Conservation (phyloP, 1,284 basidiomycete species). For the Termitomyces sp. region DNA sequence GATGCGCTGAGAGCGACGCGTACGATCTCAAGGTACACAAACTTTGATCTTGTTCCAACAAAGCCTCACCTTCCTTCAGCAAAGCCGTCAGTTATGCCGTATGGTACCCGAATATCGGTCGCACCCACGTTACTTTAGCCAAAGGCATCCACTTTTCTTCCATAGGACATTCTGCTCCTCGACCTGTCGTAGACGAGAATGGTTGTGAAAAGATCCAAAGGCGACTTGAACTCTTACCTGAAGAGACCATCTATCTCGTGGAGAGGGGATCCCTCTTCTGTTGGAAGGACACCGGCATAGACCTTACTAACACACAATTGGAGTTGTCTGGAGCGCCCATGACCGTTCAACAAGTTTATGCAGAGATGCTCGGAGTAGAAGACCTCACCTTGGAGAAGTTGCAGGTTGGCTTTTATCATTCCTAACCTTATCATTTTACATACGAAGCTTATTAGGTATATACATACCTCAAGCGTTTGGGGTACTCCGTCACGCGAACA, state of each 20-base stretch:
- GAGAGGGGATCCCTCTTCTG: slow-evolving; percentile 87
- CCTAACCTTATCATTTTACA: not conserved
- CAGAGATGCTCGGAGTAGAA: slow-evolving; percentile 76
- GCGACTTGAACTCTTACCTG: slow-evolving; percentile 82
- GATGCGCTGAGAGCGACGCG: slow-evolving; percentile 71
- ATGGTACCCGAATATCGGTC: slow-evolving; percentile 62
- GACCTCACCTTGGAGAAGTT: slow-evolving; percentile 80
- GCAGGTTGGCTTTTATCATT: slow-evolving; percentile 53
- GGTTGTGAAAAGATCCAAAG: slow-evolving; percentile 43
- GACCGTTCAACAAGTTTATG: slow-evolving; percentile 87
- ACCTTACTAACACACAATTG: slow-evolving; percentile 26
- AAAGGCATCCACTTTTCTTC: slow-evolving; percentile 76
- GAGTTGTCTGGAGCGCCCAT: slow-evolving; percentile 67
- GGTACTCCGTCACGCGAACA: slow-evolving; percentile 82
- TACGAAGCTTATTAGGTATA: slow-evolving; percentile 63
- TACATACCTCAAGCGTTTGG: slow-evolving; percentile 86
- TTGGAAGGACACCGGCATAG: slow-evolving; percentile 50
- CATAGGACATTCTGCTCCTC: slow-evolving; percentile 71
- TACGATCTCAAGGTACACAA: slow-evolving; percentile 61
- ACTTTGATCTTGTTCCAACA: slow-evolving; percentile 2
- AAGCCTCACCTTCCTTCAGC: slow-evolving; percentile 34
- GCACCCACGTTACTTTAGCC: slow-evolving; percentile 63
- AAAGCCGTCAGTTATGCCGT: slow-evolving; percentile 71
- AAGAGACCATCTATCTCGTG: slow-evolving; percentile 90
- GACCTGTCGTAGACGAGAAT: slow-evolving; percentile 28